Base-by-base conservation (phyloP, 306 rosid species). In the Ormosia semicastrata region DNA sequence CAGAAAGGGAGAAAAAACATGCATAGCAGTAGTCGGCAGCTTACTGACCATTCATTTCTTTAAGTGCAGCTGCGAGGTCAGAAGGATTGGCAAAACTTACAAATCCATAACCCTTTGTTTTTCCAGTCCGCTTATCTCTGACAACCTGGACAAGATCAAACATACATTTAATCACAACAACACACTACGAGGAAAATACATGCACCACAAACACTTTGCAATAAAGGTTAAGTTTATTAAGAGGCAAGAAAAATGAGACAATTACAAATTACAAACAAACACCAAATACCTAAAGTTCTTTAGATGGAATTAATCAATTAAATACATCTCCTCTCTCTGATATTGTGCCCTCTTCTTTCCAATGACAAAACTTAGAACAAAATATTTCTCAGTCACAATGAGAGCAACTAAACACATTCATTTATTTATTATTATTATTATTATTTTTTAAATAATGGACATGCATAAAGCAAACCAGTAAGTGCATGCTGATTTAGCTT, bases 61-160 rank as follows among this genome's bases (percentile, higher is more conserved):
- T 96, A 58, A 93, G 94, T 47, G 98, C 97, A 59, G 86, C 97
- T 71, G 99, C 99, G 56, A 95, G 92, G 64, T 87, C 90, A 81
- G 94, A 40, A 30, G 97, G 94, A 83, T 78, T 94, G 77, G 98
- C 89, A 86, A 95, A 95, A 87, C 99, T 95, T 52, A 95, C 94
- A 88, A 95, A 95, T 69, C 99, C 99, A 81, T 92, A 95, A 60
- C 99, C 99, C 87, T 93, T 95, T 70, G 99, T 95, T 85, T 95
- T 95, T 47, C 98, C 98, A 29, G 97, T 95, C 79, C 97, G 91
- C 88, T 95, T 95, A 80, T 95, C 99, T 87, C 98, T 88, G 46
- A 95, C 98, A 81, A 95, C 99, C 98, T 94, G 78, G 63, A 81
- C 34, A 82, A 52, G 29, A 79, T 49, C 50, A 41, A 66, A 56